Evolutionary conservation across 2,329 filamentous ascomycete genomes (phyloP).

Genomic region (Calonectria naviculata): DNA sequence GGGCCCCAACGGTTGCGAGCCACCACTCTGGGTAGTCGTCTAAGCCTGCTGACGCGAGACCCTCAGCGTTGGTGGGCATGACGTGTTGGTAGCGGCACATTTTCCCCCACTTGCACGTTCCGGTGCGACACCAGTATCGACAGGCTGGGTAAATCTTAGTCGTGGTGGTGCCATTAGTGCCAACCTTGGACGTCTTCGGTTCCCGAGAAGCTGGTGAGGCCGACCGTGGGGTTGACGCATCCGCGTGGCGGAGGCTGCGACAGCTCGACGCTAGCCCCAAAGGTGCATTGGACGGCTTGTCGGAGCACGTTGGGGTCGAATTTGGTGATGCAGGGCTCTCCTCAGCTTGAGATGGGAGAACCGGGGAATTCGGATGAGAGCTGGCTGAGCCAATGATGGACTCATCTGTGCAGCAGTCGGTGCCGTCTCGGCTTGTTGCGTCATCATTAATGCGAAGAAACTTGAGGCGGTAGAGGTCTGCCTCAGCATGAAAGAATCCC

Average conservation of each 20-base stretch:
- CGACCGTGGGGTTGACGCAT: not conserved
- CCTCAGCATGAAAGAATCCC: constrained; percentile 42
- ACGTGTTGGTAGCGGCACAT: constrained; percentile 57
- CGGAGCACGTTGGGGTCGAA: not conserved
- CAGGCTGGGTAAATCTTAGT: constrained; percentile 33
- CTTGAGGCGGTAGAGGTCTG: constrained; percentile 29
- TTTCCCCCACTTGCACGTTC: constrained; percentile 57
- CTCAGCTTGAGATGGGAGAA: not conserved
- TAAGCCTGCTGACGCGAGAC: constrained; percentile 56
- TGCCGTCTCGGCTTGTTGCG: not conserved
- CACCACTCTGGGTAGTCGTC: constrained; percentile 57
- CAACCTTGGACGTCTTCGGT: not conserved
- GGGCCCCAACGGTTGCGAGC: constrained; percentile 32
- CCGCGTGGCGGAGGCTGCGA: constrained; percentile 26
- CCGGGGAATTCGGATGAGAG: not conserved
- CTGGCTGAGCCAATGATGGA: constrained; percentile 4
- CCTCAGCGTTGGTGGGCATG: constrained; percentile 57
- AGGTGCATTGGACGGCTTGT: not conserved
- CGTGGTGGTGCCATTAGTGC: not conserved
- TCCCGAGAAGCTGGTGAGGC: not conserved
- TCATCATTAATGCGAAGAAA: constrained; percentile 21
- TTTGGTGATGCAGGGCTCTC: not conserved
- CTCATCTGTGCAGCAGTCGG: constrained; percentile 1
- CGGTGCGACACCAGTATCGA: constrained; percentile 60
- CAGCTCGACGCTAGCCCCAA: constrained; percentile 28